Evolutionary conservation across 2,329 filamentous ascomycete species (phyloP), one percentile per base, ranked within the genome.

Genomic region (Orbilia ellipsospora): DNA sequence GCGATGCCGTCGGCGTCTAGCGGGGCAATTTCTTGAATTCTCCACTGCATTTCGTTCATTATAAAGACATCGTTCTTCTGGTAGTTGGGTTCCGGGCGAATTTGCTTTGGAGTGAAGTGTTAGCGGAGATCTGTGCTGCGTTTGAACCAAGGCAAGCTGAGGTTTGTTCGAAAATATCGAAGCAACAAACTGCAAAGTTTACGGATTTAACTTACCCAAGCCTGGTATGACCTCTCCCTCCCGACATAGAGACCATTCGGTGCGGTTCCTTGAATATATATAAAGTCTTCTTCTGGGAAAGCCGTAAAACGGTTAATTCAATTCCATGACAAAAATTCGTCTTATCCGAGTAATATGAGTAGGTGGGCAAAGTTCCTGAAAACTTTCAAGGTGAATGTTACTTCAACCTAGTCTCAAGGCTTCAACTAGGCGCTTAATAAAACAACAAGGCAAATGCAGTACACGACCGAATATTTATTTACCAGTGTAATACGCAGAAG

Each of bases 81-180:
- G 28, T 52, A 63, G 10, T 5, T 42, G 23, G 60, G 45, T n/a
- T 48, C 60, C 10, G 31, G 31, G 31, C 7, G 45, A n/a, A 45
- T 63, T 23, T 26, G n/a, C n/a, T 36, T 36, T 36, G 8, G 5
- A 36, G 31, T 6, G 12, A 23, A 23, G n/a, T 1, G 23, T 61
- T 50, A 50, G 44, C 23, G 7, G 5, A 45, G 42, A 1, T 26
- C 1, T 10, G 8, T 6, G 10, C 6, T 10, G 20, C 12, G 20
- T 13, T 55, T 36, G 12, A 36, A 28, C 23, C 28, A 6, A 16
- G 2, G 23, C n/a, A 56, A 16, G 5, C 10, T n/a, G 15, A 48
- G 13, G 15, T 18, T 5, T n/a, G 13, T n/a, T 48, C 13, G 44
- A 26, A 56, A 18, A 18, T 36, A 36, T 2, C 31, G 5, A 36